phyloP scores from a whole-genome alignment of 2,329 filamentous ascomycete genomes.

The Trichocomaceae sp. region DNA sequence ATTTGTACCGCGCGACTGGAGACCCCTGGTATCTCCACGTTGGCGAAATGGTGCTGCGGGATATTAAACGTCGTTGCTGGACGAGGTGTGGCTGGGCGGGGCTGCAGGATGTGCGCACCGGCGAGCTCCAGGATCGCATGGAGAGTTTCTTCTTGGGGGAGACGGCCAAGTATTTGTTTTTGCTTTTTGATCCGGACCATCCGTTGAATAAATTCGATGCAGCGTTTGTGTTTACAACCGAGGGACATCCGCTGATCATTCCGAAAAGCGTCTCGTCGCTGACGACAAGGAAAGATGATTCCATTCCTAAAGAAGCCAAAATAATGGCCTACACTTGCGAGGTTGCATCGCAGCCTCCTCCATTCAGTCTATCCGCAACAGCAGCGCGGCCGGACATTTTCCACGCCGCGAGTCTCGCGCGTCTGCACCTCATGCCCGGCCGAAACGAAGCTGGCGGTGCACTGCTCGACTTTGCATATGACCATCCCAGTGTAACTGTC shows the following conservation, averaged over 20 bases:
- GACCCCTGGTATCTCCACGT: slow-evolving; percentile 96
- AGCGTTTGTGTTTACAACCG: slow-evolving; percentile 88
- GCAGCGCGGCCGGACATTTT: slow-evolving; percentile 77
- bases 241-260: slow-evolving; percentile 87
- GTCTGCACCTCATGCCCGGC: slow-evolving; percentile 66
- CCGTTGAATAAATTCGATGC: slow-evolving; percentile 81
- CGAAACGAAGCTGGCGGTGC: slow-evolving; percentile 52
- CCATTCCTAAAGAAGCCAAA: slow-evolving; percentile 4
- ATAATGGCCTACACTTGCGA: slow-evolving; percentile 56
- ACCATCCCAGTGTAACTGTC: slow-evolving; percentile 50
- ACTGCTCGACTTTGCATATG: slow-evolving; percentile 47
- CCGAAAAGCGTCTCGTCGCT: slow-evolving; percentile 44
- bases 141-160: slow-evolving; percentile 98
- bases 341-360: slow-evolving; percentile 50
- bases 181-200: slow-evolving; percentile 80
- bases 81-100: slow-evolving; percentile 91
- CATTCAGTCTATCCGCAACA: slow-evolving; percentile 69
- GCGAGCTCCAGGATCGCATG: slow-evolving; percentile 89
- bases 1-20: slow-evolving; percentile 85
- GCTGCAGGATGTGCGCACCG: slow-evolving; percentile 71
- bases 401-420: slow-evolving; percentile 78
- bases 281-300: slow-evolving; percentile 4
- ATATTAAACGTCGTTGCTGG: slow-evolving; percentile 84
- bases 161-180: slow-evolving; percentile 90
- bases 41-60: slow-evolving; percentile 87